phyloP scores from a whole-genome alignment of 1,284 basidiomycete genomes.

The Wallemia ichthyophaga region DNA sequence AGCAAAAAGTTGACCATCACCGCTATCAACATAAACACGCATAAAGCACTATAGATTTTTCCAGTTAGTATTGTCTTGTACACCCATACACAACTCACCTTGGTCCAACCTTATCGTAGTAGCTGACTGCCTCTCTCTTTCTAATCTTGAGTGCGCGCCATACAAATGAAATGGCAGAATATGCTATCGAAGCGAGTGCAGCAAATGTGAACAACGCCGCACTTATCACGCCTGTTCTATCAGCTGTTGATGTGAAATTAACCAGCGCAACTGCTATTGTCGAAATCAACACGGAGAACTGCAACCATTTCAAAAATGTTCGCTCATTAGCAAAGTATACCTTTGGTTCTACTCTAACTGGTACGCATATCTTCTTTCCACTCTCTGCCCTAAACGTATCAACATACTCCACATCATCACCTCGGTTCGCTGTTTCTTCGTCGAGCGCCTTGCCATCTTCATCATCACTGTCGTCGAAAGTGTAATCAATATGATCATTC shows the following conservation, averaged over 20 bases:
- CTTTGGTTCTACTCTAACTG: constrained; percentile 85
- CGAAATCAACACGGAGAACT: not conserved
- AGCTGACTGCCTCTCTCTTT: constrained; percentile 35
- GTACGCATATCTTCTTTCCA: constrained; percentile 73
- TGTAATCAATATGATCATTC: not conserved
- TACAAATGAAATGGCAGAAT: constrained; percentile 64
- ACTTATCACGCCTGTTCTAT: constrained; percentile 47
- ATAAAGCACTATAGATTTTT: not conserved
- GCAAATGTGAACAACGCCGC: constrained; percentile 64
- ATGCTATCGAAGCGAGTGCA: constrained; percentile 64
- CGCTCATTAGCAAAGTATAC: constrained; percentile 90
- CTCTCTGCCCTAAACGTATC: constrained; percentile 47
- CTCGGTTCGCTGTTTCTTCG: constrained; percentile 14
- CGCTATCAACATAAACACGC: not conserved
- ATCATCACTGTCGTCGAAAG: constrained; percentile 12
- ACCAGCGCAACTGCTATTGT: constrained; percentile 18
- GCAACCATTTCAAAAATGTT: constrained; percentile 37
- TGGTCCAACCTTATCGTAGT: constrained; percentile 51
- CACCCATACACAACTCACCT: constrained; percentile 1
- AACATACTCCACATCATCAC: constrained; percentile 20
- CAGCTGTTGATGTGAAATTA: constrained; percentile 53
- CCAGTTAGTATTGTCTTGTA: not conserved
- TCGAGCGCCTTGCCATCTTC: constrained; percentile 10
- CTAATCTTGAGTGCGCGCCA: constrained; percentile 49
- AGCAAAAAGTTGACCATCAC: not conserved